Conservation (phyloP, 2,329 filamentous ascomycete species). For the Colletotrichum lindemuthianum region DNA sequence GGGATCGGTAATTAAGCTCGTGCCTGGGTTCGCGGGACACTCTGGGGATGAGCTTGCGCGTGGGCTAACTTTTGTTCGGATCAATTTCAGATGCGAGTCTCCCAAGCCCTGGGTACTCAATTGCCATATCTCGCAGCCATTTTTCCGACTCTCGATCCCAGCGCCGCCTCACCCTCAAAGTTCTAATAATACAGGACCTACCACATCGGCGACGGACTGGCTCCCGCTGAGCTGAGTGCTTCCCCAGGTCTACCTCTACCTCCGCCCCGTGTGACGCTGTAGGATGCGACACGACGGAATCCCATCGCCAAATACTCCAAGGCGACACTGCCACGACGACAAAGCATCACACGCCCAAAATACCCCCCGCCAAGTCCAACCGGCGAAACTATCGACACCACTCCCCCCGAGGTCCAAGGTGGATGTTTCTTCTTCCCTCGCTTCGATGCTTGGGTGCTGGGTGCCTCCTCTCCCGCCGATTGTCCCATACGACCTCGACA, state of each 20-base stretch:
- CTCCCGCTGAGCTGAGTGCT: neutral
- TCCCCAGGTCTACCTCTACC: neutral
- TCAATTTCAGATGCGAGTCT: conserved; percentile 5
- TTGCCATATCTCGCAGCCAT: no score
- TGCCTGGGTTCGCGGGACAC: conserved; percentile 12
- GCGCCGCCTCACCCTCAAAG: no score
- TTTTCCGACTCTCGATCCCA: no score
- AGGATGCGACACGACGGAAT: conserved; percentile 3
- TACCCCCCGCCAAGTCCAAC: conserved; percentile 24
- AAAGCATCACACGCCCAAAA: conserved; percentile 3
- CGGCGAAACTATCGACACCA: conserved; percentile 25
- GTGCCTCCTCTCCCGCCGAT: conserved; percentile 5
- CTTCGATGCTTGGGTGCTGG: conserved; percentile 7
- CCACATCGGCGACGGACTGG: no score
- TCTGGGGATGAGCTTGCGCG: conserved; percentile 5
- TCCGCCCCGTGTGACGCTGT: neutral
- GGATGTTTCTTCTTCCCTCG: conserved; percentile 13
- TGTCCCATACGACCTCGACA: neutral
- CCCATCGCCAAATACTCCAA: neutral
- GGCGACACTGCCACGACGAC: conserved; percentile 24
- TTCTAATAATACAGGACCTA: no score
- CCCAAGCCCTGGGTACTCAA: neutral
- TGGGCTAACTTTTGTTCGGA: neutral
- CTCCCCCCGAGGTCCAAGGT: conserved; percentile 1
- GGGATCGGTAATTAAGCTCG: conserved; percentile 20